phyloP scores from a whole-genome alignment of 2,329 filamentous ascomycete genomes.

The Colletotrichum sp. region DNA sequence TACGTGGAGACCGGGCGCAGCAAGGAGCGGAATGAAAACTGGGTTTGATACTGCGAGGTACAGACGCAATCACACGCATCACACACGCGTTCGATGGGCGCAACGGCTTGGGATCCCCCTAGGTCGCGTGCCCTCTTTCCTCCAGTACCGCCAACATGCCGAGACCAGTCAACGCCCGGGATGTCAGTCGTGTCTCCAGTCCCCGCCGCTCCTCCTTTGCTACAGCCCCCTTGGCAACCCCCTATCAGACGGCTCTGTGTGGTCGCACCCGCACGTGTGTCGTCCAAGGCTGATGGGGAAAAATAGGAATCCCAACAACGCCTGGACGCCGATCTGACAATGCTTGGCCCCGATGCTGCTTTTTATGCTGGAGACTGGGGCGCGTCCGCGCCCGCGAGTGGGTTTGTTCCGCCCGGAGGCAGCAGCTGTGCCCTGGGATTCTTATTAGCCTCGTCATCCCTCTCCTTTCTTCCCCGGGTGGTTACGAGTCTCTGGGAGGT shows the following conservation, averaged over 20 bases:
- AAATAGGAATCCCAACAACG: background rate
- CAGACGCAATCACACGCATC: slow-evolving; percentile 1
- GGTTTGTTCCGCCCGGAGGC: slow-evolving; percentile 4
- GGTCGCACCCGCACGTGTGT: background rate
- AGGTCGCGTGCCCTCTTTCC: slow-evolving; percentile 16
- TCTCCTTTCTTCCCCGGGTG: background rate
- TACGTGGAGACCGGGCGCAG: background rate
- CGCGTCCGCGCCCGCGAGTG: background rate
- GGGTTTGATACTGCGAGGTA: background rate
- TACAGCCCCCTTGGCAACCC: background rate
- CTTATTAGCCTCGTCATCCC: slow-evolving; percentile 7
- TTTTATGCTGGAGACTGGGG: background rate
- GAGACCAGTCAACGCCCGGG: background rate
- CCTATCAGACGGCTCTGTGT: slow-evolving; percentile 14
- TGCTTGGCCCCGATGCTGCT: background rate
- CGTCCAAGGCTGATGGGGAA: slow-evolving; percentile 4
- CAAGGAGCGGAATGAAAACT: background rate
- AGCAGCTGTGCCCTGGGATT: background rate
- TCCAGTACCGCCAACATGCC: background rate
- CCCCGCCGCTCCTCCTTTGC: background rate
- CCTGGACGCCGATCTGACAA: slow-evolving; percentile 8
- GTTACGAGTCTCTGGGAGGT: background rate
- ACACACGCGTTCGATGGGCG: background rate
- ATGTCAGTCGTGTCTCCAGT: slow-evolving; percentile 18
- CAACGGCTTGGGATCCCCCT: background rate